Evolutionary conservation across 768 basidiomycete species (phyloP).

Genomic region (Piloderma croceum): DNA sequence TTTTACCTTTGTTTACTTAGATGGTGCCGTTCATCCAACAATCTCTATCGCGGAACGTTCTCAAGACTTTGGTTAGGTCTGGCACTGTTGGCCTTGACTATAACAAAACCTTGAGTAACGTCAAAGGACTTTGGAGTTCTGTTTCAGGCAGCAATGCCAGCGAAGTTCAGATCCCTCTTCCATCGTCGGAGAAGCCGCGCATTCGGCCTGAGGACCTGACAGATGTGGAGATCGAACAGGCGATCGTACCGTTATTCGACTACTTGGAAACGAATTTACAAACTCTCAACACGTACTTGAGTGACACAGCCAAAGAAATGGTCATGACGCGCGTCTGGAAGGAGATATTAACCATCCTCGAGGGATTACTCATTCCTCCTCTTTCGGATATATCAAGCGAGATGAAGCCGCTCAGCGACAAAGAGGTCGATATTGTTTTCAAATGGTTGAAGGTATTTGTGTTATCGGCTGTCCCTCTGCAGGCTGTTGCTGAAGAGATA

Average conservation of each 20-base stretch:
- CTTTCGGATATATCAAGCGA: conserved; percentile 80
- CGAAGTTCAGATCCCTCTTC: conserved; percentile 77
- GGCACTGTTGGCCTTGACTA: conserved; percentile 61
- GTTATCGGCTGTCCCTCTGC: not conserved
- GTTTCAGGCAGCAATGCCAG: conserved; percentile 58
- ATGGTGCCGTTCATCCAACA: conserved; percentile 93
- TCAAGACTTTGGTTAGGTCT: conserved; percentile 74
- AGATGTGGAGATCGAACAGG: conserved; percentile 91
- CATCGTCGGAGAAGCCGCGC: conserved; percentile 70
- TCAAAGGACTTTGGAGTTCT: conserved; percentile 78
- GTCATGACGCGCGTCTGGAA: conserved; percentile 96
- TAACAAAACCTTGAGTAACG: conserved; percentile 81
- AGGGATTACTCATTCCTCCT: conserved; percentile 86
- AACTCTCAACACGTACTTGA: conserved; percentile 83
- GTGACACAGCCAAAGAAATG: conserved; percentile 79
- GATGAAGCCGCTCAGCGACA: conserved; percentile 88
- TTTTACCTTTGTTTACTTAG: conserved; percentile 40
- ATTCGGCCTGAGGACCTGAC: conserved; percentile 74
- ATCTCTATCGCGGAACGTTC: conserved; percentile 67
- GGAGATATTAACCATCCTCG: conserved; percentile 82
- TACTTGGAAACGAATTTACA: conserved; percentile 94
- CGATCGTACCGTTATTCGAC: conserved; percentile 87
- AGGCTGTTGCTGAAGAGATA: conserved; percentile 4
- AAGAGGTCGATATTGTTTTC: conserved; percentile 98
- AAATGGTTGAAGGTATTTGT: conserved; percentile 88